Evolutionary conservation across 805 yeast genomes (phyloP).

Genomic region (Cyberlindnera meyerae): DNA sequence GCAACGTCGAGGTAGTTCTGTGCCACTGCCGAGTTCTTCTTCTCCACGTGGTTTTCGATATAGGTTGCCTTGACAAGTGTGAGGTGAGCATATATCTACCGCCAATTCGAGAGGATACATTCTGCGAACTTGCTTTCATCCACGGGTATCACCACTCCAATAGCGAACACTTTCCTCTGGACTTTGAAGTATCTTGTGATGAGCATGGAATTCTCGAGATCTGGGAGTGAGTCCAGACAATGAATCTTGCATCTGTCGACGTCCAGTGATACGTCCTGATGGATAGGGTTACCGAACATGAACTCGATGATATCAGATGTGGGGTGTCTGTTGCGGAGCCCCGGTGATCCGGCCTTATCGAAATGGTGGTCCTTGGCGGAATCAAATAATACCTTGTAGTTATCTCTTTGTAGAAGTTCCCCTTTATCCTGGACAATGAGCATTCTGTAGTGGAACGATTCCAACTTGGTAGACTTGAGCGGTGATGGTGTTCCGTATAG

Average conservation of each 20-base stretch:
- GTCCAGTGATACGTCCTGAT: constrained; percentile 27
- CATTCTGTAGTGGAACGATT: constrained; percentile 27
- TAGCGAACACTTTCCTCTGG: constrained; percentile 25
- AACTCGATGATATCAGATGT: constrained; percentile 29
- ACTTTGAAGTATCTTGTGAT: constrained; percentile 31
- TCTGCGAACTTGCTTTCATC: constrained; percentile 24
- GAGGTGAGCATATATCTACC: constrained; percentile 26
- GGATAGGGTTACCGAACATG: constrained; percentile 36
- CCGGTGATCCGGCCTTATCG: constrained; percentile 12
- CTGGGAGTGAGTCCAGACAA: constrained; percentile 25
- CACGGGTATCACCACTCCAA: constrained; percentile 29
- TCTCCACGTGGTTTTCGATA: constrained; percentile 17
- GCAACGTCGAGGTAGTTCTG: constrained; percentile 21
- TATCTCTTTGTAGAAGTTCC: constrained; percentile 31
- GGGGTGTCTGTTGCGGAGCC: constrained; percentile 12
- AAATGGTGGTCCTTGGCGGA: constrained; percentile 23
- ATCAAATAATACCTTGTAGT: constrained; percentile 31
- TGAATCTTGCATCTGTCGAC: constrained; percentile 24
- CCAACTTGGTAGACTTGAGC: constrained; percentile 6
- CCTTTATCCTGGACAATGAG: constrained; percentile 35
- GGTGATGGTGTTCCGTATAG: constrained; percentile 23
- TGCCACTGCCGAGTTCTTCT: constrained; percentile 3
- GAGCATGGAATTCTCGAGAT: constrained; percentile 27
- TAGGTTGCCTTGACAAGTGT: constrained; percentile 26
- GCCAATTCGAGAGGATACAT: constrained; percentile 31